These are phyloP conservation scores for Debaryomycetaceae sp. DNA, from an alignment of 1,139 yeast species.

Conservation along the genomic window DNA sequence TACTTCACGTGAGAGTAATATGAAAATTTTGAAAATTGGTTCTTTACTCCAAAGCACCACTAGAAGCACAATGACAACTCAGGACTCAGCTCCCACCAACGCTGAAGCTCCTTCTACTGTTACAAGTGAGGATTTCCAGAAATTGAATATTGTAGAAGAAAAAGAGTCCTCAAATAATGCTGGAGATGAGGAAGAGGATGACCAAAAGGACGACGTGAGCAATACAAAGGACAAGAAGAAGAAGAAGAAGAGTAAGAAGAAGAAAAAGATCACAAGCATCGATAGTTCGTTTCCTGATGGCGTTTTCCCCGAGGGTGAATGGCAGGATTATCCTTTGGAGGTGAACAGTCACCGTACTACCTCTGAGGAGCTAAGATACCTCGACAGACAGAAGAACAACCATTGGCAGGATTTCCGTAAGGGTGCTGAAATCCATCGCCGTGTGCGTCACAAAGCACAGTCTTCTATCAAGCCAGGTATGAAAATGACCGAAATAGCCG, in stretches of 20 bases:
- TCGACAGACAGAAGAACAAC: conserved; percentile 63
- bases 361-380: conserved; percentile 77
- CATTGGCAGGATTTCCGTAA: conserved; percentile 87
- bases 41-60: not conserved
- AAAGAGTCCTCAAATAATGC: conserved; percentile 2
- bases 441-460: conserved; percentile 80
- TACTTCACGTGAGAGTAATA: not conserved
- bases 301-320: conserved; percentile 83
- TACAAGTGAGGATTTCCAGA: not conserved
- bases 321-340: conserved; percentile 71
- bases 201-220: conserved; percentile 1
- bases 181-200: conserved; percentile 2
- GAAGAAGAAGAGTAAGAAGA: conserved; percentile 46
- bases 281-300: conserved; percentile 68
- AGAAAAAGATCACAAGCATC: conserved; percentile 52
- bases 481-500: conserved; percentile 87
- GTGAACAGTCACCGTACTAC: conserved; percentile 75
- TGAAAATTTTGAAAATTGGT: not conserved
- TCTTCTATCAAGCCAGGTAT: conserved; percentile 82
- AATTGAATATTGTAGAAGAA: not conserved
- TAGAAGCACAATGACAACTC: not conserved
- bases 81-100: not conserved
- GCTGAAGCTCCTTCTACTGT: not conserved
- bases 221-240: conserved; percentile 41
- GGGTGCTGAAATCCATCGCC: conserved; percentile 93